Evolutionary conservation across 495 filamentous ascomycete genomes (phyloP).

Genomic region (Talaromyces nanjingensis): DNA sequence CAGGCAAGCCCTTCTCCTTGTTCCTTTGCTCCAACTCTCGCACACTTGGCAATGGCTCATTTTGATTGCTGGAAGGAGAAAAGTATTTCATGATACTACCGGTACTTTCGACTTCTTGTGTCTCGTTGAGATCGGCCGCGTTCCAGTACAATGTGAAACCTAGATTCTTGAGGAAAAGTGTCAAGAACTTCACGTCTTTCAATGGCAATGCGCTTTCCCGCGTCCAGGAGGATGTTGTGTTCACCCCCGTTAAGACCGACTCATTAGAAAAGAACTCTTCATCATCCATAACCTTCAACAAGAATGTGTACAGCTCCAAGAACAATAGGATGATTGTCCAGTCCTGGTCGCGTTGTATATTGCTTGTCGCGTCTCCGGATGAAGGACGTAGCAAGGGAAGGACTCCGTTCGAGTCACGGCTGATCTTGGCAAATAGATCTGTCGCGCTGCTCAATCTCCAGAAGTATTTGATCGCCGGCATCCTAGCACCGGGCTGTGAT

Average conservation of each 20-base stretch:
- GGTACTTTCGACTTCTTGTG: constrained; percentile 37
- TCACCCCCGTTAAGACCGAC: constrained; percentile 27
- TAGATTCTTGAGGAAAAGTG: constrained; percentile 85
- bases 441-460: constrained; percentile 72
- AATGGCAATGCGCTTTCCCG: constrained; percentile 65
- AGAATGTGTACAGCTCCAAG: constrained; percentile 87
- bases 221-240: constrained; percentile 37
- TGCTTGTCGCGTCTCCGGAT: constrained; percentile 14
- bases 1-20: constrained; percentile 42
- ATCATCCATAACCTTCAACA: constrained; percentile 88
- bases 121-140: constrained; percentile 56
- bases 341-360: constrained; percentile 50
- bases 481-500: constrained; percentile 27
- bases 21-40: constrained; percentile 30
- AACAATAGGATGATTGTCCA: constrained; percentile 90
- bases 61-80: constrained; percentile 22
- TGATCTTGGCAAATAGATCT: constrained; percentile 57
- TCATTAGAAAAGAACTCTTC: constrained; percentile 51
- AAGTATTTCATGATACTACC: constrained; percentile 54
- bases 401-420: constrained; percentile 48
- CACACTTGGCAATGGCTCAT: constrained; percentile 20
- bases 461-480: constrained; percentile 80
- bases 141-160: constrained; percentile 88
- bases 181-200: constrained; percentile 63
- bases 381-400: constrained; percentile 47